Evolutionary conservation across 305 asterid species (phyloP), one percentile per base, ranked within the genome.

Genomic region (Coffea humblotiana): DNA sequence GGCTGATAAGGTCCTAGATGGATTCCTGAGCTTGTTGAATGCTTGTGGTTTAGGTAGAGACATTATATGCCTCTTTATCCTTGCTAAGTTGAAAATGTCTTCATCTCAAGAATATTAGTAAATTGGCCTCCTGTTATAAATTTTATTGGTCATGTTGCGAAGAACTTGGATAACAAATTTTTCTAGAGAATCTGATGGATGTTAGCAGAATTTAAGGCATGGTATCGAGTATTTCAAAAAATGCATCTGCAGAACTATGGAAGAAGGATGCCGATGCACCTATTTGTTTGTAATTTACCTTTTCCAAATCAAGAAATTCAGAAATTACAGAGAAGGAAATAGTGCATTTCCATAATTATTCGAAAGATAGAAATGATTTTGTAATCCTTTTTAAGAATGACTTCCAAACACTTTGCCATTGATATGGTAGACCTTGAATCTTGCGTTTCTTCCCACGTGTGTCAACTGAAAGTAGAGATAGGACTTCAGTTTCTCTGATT

Each of bases 391-490:
- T 54, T 54, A 8, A 18, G 56, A 60, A 35, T 15, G n/a, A 58
- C 37, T 32, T 60, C 14, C 1, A 29, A 56, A 47, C 60, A 14
- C 21, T 54, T 13, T 14, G 16, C 43, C 4, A 5, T 37, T 37
- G 43, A 37, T 37, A 37, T 5, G 6, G 19, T 52, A 52, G 16
- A 61, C 35, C 8, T 6, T 66, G 27, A 32, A 49, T 32, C 75
- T 51, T 68, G 37, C n/a, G 25, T 14, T 68, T 27, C 65, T 14
- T 51, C 65, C 97, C 93, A 27, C 97, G 98, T 16, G 97, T 95
- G 61, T 93, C 98, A 95, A 85, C 90, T 95, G 80, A 91, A 95
- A 91, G 98, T 95, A 21, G 98, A 95, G 98, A 97, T 93, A 85
- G 79, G 80, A 13, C 5, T 78, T 79, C 60, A 23, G 67, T 35